Evolutionary conservation across 768 basidiomycete species (phyloP).

Genomic region (Suillus cothurnatus): DNA sequence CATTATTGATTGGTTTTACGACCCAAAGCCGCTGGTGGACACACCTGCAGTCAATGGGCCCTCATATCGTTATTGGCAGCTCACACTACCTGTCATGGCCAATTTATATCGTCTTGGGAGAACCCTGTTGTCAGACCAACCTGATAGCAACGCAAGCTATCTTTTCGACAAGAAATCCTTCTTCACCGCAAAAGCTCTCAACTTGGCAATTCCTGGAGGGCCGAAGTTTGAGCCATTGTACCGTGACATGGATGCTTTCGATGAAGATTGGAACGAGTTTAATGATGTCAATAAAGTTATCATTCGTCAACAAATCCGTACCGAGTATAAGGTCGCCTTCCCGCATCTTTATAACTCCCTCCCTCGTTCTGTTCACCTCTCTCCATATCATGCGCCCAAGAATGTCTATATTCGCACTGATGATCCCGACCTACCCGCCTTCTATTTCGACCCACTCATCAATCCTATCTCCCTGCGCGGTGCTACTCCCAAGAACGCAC

Average conservation of each 20-base stretch:
- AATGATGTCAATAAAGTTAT: conserved; percentile 99
- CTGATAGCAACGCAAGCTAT: conserved; percentile 89
- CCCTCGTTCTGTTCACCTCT: conserved; percentile 91
- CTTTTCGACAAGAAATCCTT: conserved; percentile 97
- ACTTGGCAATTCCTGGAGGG: conserved; percentile 96
- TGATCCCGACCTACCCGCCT: conserved; percentile 98
- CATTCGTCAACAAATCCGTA: conserved; percentile 97
- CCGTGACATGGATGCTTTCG: conserved; percentile 95
- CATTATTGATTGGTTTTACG: conserved; percentile 98
- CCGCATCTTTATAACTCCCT: conserved; percentile 98
- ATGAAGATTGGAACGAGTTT: conserved; percentile 99
- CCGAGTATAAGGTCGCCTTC: conserved; percentile 99
- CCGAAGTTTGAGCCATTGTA: conserved; percentile 98
- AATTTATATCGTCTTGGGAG: conserved; percentile 95
- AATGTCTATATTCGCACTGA: conserved; percentile 99
- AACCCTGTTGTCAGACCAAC: conserved; percentile 90
- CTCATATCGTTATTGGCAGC: conserved; percentile 91
- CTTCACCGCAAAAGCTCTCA: conserved; percentile 97
- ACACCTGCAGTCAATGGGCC: conserved; percentile 89
- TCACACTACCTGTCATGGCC: conserved; percentile 93
- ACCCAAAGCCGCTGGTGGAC: conserved; percentile 91
- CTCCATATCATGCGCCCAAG: conserved; percentile 91
- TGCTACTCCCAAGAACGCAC: conserved; percentile 77
- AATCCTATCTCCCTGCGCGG: conserved; percentile 96
- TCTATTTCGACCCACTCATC: conserved; percentile 98